Evolutionary conservation across 2,329 filamentous ascomycete genomes (phyloP).

Genomic region (Cladosporium oxysporum): DNA sequence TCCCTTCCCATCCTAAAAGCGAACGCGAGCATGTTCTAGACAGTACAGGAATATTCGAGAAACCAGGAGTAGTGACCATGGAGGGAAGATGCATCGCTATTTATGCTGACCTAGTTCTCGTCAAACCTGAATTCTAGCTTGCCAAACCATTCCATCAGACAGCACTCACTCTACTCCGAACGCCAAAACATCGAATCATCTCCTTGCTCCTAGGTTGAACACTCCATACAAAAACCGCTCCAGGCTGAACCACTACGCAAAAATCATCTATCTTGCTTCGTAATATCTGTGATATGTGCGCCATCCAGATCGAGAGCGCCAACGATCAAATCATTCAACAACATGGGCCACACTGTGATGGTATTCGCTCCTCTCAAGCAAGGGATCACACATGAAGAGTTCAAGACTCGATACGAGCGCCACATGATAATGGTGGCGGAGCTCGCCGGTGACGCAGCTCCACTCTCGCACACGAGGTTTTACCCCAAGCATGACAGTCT

Average conservation of each 20-base stretch:
- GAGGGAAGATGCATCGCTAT: background rate
- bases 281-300: background rate
- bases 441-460: background rate
- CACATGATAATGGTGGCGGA: slow-evolving; percentile 4
- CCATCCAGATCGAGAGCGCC: background rate
- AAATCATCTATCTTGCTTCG: background rate
- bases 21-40: background rate
- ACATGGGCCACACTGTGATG: slow-evolving; percentile 1
- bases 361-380: background rate
- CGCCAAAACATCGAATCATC: background rate
- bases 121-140: background rate
- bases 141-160: background rate
- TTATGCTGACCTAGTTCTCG: background rate
- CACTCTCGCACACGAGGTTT: background rate
- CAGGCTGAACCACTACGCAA: background rate
- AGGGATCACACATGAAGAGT: background rate
- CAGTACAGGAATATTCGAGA: background rate
- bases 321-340: background rate
- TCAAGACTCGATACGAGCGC: background rate
- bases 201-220: background rate
- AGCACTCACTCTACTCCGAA: background rate
- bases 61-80: background rate
- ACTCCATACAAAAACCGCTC: background rate
- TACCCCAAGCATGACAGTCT: background rate
- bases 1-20: background rate